Evolutionary conservation across 306 rosid genomes (phyloP).

Genomic region (Pyrus bretschneideri): DNA sequence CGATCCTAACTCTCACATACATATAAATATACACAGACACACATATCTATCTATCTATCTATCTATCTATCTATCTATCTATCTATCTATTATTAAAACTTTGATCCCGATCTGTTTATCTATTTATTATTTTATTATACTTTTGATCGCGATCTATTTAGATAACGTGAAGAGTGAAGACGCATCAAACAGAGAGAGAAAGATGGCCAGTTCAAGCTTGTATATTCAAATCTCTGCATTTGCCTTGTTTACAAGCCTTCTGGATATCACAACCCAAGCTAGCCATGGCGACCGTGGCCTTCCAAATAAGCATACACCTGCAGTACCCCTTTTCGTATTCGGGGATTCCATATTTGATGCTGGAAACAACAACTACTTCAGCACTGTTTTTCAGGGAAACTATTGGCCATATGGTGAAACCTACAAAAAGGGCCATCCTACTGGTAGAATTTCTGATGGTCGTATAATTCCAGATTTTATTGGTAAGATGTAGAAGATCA

Average conservation of each 20-base stretch:
- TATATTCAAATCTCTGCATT: background rate
- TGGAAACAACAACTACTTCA: slow-evolving; percentile 52
- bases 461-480: slow-evolving; percentile 37
- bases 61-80: no score
- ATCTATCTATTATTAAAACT: no score
- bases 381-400: slow-evolving; percentile 6
- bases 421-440: slow-evolving; percentile 13
- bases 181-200: background rate
- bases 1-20: no score
- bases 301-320: background rate
- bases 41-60: no score
- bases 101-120: no score
- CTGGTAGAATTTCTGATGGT: slow-evolving; percentile 40
- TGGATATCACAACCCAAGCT: background rate
- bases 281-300: background rate
- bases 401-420: slow-evolving; percentile 38
- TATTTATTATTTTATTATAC: no score
- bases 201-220: background rate
- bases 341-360: slow-evolving; percentile 55
- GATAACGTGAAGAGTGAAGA: background rate
- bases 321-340: slow-evolving; percentile 34
- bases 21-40: background rate
- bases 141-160: no score
- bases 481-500: slow-evolving; percentile 1
- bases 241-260: background rate